phyloP scores from a whole-genome alignment of 306 rosid species.

The Prunus mira region DNA sequence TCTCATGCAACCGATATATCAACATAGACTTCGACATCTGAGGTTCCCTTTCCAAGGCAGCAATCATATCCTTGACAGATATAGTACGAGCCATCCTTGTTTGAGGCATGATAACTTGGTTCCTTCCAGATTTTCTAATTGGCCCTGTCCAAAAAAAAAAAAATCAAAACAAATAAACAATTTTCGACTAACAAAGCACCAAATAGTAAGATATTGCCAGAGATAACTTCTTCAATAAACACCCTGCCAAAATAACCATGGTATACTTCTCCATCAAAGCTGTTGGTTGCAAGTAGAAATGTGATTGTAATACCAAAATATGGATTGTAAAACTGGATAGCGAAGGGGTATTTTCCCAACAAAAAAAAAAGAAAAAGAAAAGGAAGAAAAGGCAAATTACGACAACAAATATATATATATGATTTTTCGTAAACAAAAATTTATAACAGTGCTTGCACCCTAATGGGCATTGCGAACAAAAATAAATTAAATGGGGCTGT shows the following conservation, averaged over 20 bases:
- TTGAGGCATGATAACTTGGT: constrained; percentile 37
- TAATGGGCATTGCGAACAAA: too few relatives aligned
- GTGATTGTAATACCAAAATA: background rate
- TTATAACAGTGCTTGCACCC: background rate
- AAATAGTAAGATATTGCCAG: background rate
- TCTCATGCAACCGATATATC: constrained; percentile 58
- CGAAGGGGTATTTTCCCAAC: background rate
- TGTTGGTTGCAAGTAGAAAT: background rate
- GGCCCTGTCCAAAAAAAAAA: constrained; percentile 30
- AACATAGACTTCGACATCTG: constrained; percentile 71
- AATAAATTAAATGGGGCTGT: too few relatives aligned
- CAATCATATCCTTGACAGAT: constrained; percentile 70
- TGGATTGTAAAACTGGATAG: background rate
- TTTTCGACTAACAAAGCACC: background rate
- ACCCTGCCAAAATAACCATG: background rate
- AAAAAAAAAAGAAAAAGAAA: background rate
- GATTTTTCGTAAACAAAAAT: background rate
- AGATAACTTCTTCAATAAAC: background rate
- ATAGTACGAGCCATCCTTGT: constrained; percentile 52
- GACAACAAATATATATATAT: too few relatives aligned
- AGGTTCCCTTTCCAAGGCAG: constrained; percentile 81
- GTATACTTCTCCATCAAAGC: background rate
- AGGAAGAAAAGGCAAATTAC: too few relatives aligned
- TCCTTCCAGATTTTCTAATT: constrained; percentile 52
- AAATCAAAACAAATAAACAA: background rate